Evolutionary conservation across 345 rosid genomes (phyloP).

Genomic region (Garcia nutans): DNA sequence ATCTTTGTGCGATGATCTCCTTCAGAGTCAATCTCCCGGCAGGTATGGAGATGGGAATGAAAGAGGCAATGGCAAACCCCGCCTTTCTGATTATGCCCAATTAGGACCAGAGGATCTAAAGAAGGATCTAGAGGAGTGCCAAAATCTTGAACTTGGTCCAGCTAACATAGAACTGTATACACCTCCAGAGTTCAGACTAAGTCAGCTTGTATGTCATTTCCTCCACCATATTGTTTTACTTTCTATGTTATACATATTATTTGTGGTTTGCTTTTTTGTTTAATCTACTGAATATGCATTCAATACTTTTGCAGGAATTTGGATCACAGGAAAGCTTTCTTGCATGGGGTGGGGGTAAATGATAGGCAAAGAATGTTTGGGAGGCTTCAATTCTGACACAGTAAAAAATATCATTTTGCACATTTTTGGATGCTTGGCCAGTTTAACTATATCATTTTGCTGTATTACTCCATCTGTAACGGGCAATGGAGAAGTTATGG

Average conservation of each 20-base stretch:
- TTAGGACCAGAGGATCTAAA: constrained; percentile 74
- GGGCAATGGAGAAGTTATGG: constrained; percentile 9
- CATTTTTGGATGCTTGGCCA: constrained; percentile 1
- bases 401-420: background rate
- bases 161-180: constrained; percentile 82
- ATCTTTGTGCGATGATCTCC: constrained; percentile 77
- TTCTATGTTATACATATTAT: background rate
- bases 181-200: constrained; percentile 87
- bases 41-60: constrained; percentile 47
- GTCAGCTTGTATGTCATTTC: constrained; percentile 71
- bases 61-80: constrained; percentile 39
- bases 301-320: constrained; percentile 57
- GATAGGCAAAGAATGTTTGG: constrained; percentile 25
- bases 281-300: background rate
- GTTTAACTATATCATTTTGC: constrained; percentile 3
- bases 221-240: background rate
- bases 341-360: constrained; percentile 71
- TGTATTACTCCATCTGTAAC: background rate
- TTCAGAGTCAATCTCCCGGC: constrained; percentile 72
- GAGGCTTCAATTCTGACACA: background rate
- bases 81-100: constrained; percentile 68
- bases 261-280: background rate
- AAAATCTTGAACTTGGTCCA: constrained; percentile 64
- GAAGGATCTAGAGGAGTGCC: constrained; percentile 89
- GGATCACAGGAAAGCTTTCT: constrained; percentile 89